Evolutionary conservation across 306 rosid species (phyloP).

Genomic region (Quercus suber): DNA sequence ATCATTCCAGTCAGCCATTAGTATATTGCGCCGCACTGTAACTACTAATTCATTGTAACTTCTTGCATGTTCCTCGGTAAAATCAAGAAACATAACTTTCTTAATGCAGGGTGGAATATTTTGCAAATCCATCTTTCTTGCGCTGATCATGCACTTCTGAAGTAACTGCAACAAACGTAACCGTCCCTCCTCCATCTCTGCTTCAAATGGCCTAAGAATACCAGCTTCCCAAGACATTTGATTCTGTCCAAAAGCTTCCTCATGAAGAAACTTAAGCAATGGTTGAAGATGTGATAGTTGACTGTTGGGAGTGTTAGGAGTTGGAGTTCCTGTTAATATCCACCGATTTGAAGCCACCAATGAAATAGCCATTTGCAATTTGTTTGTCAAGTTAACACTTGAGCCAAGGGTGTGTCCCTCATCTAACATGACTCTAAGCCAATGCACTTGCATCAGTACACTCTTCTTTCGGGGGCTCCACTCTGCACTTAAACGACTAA

Average conservation of each 20-base stretch:
- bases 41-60: conserved; percentile 90
- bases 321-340: conserved; percentile 97
- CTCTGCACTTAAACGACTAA: conserved; percentile 91
- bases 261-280: conserved; percentile 90
- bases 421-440: conserved; percentile 91
- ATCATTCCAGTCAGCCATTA: conserved; percentile 99
- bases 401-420: conserved; percentile 99
- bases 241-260: conserved; percentile 86
- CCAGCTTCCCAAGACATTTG: conserved; percentile 96
- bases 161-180: conserved; percentile 75
- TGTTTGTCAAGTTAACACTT: conserved; percentile 82
- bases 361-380: conserved; percentile 97
- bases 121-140: conserved; percentile 77
- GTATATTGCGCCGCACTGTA: conserved; percentile 86
- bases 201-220: conserved; percentile 92
- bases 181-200: conserved; percentile 96
- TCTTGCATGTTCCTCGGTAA: conserved; percentile 81
- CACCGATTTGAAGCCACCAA: conserved; percentile 87
- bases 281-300: conserved; percentile 93
- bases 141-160: conserved; percentile 83
- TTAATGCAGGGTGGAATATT: conserved; percentile 89
- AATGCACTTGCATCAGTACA: conserved; percentile 78
- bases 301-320: conserved; percentile 94
- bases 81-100: conserved; percentile 60
- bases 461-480: conserved; percentile 82